Base-by-base conservation (phyloP, 768 basidiomycete genomes). In the Collybiopsis luxurians region DNA sequence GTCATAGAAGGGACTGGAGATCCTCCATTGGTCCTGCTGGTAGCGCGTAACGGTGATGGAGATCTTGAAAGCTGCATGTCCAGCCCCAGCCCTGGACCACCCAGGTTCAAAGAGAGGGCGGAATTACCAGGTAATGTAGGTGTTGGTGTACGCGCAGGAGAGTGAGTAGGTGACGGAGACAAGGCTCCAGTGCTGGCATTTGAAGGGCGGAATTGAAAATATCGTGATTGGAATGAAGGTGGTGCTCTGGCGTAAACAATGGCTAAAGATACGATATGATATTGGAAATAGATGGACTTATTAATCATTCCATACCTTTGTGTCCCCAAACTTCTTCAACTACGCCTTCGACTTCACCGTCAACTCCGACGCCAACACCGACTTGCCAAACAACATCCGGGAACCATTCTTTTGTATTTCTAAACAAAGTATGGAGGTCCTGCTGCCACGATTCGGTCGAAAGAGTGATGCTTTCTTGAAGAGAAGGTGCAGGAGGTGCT, bases 341-440 rank as follows among this genome's bases (percentile, higher is more conserved):
- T 53, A 71, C 75, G 58, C 79, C 78, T 50, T 80, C 80, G 30
- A 82, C 83, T 38, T 64, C 73, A 0, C 67, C 68, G 17, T 42
- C 19, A 42, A 17, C 6, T 24, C 55, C 56, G 11, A 55, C 45
- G 19, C 87, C 77, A n/a, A n/a, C 24, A 49, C 55, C 56, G 11
- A 55, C 52, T 68, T 87, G 85, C 95, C 96, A 98, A n/a, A 92
- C 85, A 50, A 98, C 94, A 73, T 98, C 96, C n/a, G 91, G 89
- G 66, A 95, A 98, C 56, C 92, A 80, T 59, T 95, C 91, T 71
- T 90, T 90, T n/a, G 94, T 89, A 53, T 86, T 78, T 61, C 80
- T 79, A 70, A 93, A 95, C 39, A 98, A 81, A 5, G 77, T 65
- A 56, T 84, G 80, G 3, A 98, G 80, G 73, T 98, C 87, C n/a